Conservation (phyloP, 257 asterid species). For the Vinca minor region DNA sequence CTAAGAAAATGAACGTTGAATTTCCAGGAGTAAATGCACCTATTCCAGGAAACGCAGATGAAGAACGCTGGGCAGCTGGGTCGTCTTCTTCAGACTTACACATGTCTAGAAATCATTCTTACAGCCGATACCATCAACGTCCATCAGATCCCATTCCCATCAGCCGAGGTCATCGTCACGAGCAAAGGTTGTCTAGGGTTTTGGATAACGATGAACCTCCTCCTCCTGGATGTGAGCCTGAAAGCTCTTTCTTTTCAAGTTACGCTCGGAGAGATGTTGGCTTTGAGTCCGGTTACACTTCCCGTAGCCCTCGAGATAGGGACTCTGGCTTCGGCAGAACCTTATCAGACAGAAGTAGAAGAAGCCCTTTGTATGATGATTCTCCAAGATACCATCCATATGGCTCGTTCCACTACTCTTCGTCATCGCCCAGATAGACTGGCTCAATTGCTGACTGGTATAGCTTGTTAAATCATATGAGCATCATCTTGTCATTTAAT, state of each 20-base stretch:
- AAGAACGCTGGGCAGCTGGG: conserved; percentile 55
- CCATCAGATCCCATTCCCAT: conserved; percentile 36
- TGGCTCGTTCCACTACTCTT: conserved; percentile 29
- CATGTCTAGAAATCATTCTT: conserved; percentile 32
- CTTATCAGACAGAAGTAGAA: conserved; percentile 52
- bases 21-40: conserved; percentile 96
- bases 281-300: conserved; percentile 32
- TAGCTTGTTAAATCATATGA: too few species aligned
- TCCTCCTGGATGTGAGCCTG: conserved; percentile 71
- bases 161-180: conserved; percentile 32
- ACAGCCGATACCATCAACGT: conserved; percentile 33
- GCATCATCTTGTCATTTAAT: too few species aligned
- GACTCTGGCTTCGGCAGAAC: conserved; percentile 54
- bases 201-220: conserved; percentile 69
- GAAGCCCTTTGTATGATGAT: conserved; percentile 42
- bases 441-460: background rate
- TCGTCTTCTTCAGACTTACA: conserved; percentile 28
- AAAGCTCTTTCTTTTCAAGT: conserved; percentile 46
- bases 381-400: conserved; percentile 24
- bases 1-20: conserved; percentile 54
- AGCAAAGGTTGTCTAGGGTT: conserved; percentile 19
- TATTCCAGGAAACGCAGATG: conserved; percentile 70
- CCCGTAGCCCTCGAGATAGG: conserved; percentile 37
- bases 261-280: conserved; percentile 39
- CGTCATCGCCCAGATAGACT: conserved; percentile 45